A percentile compares a stretch with the other conserved stretches of the same genome.
Conservation (phyloP, 2,329 filamentous ascomycete genomes). For the Neoscytalidium dimidiatum region DNA sequence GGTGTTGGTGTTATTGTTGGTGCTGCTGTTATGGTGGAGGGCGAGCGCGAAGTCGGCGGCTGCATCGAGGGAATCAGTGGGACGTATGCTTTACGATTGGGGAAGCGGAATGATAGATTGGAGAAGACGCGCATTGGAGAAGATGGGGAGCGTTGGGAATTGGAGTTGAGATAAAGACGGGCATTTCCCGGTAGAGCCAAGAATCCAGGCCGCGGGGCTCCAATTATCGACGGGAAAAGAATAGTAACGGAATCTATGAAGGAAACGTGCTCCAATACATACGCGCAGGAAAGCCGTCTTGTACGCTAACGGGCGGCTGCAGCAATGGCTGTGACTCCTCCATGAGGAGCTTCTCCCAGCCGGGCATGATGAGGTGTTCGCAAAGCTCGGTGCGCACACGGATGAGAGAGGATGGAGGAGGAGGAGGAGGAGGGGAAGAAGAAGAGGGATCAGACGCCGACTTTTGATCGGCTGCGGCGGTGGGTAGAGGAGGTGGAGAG, state of each 20-base stretch:
- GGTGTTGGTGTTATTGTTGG: too few species aligned
- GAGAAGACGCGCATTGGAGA: not conserved
- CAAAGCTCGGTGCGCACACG: slow-evolving; percentile 5
- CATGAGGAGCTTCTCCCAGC: slow-evolving; percentile 4
- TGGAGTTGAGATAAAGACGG: too few species aligned
- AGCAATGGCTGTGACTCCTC: slow-evolving; percentile 15
- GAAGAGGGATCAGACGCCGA: not conserved
- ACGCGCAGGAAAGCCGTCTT: not conserved
- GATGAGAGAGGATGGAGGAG: not conserved
- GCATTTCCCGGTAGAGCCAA: not conserved
- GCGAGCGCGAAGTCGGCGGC: slow-evolving; percentile 39
- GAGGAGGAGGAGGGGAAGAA: not conserved
- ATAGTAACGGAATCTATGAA: too few species aligned
- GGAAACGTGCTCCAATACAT: not conserved
- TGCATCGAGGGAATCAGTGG: not conserved
- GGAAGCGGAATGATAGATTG: too few species aligned
- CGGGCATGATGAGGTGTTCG: slow-evolving; percentile 6
- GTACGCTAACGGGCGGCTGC: not conserved
- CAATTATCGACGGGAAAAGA: not conserved
- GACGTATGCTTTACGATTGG: too few species aligned
- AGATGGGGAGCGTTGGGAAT: too few species aligned
- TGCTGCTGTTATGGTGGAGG: slow-evolving; percentile 22
- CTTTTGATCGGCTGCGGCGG: not conserved
- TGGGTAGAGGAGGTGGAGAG: not conserved
- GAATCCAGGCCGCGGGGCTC: not conserved